A percentile compares a stretch with the other conserved stretches of the same genome.
These are phyloP conservation scores for Exophiala phaeomuriformis DNA, from an alignment of 2,329 filamentous ascomycete species.

Conservation along the genomic window DNA sequence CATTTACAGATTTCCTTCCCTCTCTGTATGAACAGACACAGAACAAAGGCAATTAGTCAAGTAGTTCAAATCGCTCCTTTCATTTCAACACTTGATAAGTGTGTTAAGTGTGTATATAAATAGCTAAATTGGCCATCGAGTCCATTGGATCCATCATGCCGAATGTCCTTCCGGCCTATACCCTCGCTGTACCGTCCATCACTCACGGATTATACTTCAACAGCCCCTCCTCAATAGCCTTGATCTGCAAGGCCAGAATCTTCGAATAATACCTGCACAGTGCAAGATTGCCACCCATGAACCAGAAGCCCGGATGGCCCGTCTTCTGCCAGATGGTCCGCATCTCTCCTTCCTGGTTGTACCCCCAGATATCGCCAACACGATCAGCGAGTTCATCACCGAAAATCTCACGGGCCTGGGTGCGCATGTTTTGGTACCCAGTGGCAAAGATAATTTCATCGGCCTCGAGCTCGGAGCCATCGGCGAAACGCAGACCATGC, in stretches of 20 bases:
- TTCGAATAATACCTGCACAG: constrained; percentile 57
- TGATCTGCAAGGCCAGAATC: constrained; percentile 46
- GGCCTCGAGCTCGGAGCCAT: constrained; percentile 53
- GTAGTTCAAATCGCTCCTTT: no score
- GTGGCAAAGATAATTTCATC: constrained; percentile 57
- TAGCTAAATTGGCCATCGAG: no score
- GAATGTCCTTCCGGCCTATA: no score
- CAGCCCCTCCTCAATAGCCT: constrained; percentile 29
- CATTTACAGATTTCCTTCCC: no score
- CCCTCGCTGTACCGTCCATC: no score
- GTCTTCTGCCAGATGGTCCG: constrained; percentile 54
- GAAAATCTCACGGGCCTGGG: constrained; percentile 52
- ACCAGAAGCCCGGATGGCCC: constrained; percentile 61
- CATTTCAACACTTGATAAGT: not conserved
- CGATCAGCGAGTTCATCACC: constrained; percentile 55
- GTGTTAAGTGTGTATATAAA: no score
- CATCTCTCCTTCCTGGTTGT: constrained; percentile 50
- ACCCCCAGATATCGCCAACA: constrained; percentile 56
- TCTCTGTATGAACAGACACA: no score
- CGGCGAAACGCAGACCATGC: constrained; percentile 45
- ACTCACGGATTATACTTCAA: not conserved
- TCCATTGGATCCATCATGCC: no score
- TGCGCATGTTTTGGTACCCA: constrained; percentile 61
- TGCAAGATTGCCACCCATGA: constrained; percentile 59
- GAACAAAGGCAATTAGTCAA: no score